Percentiles rank a stretch among this genome's conserved stretches.
phyloP scores from a whole-genome alignment of 2,329 filamentous ascomycete species.

The Dendrostoma leiphaemia region DNA sequence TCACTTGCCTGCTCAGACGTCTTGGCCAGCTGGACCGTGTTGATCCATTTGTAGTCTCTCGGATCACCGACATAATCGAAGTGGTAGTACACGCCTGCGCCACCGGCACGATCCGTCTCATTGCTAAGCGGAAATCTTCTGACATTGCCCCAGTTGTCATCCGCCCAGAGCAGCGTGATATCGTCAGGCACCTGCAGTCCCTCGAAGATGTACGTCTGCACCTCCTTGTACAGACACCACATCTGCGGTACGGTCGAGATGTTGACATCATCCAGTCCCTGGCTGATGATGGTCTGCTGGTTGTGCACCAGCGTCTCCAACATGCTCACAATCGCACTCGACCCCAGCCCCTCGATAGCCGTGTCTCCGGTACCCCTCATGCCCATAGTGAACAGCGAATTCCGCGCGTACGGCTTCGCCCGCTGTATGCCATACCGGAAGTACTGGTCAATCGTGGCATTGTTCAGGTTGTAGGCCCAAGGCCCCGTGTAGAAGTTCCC shows the following conservation, averaged over 20 bases:
- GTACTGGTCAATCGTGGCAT: constrained; percentile 65
- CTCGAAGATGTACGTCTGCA: constrained; percentile 65
- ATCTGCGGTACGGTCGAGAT: constrained; percentile 60
- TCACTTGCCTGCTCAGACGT: constrained; percentile 46
- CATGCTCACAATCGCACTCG: constrained; percentile 54
- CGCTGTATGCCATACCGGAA: constrained; percentile 66
- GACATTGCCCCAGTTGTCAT: constrained; percentile 69
- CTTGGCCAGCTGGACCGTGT: constrained; percentile 61
- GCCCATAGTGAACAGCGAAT: constrained; percentile 63
- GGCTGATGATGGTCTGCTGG: constrained; percentile 57
- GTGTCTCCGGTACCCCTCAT: constrained; percentile 72
- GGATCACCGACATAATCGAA: constrained; percentile 51
- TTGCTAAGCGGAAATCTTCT: constrained; percentile 58
- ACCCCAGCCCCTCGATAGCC: constrained; percentile 52
- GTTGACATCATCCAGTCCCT: constrained; percentile 50
- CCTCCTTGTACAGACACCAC: constrained; percentile 75
- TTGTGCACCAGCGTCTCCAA: constrained; percentile 59
- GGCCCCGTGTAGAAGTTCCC: constrained; percentile 52
- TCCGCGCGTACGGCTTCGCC: constrained; percentile 63
- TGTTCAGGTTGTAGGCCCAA: constrained; percentile 71
- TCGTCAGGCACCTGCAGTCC: constrained; percentile 64
- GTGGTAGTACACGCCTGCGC: constrained; percentile 66
- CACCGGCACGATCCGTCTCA: constrained; percentile 58
- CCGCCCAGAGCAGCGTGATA: constrained; percentile 66
- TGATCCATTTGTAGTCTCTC: constrained; percentile 58